These are phyloP conservation scores for Tetracladium setigerum DNA, from an alignment of 495 filamentous ascomycete genomes.

Conservation along the genomic window DNA sequence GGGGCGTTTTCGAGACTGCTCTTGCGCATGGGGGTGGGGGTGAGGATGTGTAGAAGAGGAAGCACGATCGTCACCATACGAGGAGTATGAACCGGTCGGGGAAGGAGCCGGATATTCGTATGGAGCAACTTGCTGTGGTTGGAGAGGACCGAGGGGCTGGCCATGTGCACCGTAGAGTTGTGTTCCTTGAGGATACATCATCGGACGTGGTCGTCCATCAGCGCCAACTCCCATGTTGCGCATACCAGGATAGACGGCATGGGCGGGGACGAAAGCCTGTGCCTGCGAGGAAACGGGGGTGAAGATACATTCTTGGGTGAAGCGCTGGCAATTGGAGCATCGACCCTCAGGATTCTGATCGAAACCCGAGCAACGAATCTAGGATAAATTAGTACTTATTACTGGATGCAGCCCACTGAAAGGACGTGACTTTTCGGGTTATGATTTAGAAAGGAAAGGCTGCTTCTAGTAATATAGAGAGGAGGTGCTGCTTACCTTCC, in stretches of 20 bases:
- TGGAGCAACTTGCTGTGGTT: constrained; percentile 45
- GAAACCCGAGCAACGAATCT: constrained; percentile 85
- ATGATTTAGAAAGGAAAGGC: not conserved
- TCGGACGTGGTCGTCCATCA: constrained; percentile 32
- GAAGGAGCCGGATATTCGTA: constrained; percentile 35
- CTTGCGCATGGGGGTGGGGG: constrained; percentile 18
- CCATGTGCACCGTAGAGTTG: constrained; percentile 70
- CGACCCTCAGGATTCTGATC: constrained; percentile 69
- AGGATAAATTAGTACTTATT: not conserved
- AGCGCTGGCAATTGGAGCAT: constrained; percentile 72
- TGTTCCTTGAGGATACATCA: constrained; percentile 28
- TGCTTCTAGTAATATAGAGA: not conserved
- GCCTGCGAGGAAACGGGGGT: constrained; percentile 77
- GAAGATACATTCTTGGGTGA: constrained; percentile 82
- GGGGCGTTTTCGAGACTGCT: constrained; percentile 24
- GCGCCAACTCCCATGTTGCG: constrained; percentile 38
- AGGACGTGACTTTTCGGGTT: constrained; percentile 3
- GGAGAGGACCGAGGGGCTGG: constrained; percentile 50
- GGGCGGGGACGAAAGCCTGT: constrained; percentile 77
- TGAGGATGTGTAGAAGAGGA: not conserved
- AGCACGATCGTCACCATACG: constrained; percentile 26
- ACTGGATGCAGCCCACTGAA: not conserved
- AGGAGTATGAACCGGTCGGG: constrained; percentile 26
- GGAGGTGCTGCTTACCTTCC: constrained; percentile 53
- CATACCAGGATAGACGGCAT: constrained; percentile 60